phyloP scores from a whole-genome alignment of 768 basidiomycete species.

The Tricholoma matsutake region DNA sequence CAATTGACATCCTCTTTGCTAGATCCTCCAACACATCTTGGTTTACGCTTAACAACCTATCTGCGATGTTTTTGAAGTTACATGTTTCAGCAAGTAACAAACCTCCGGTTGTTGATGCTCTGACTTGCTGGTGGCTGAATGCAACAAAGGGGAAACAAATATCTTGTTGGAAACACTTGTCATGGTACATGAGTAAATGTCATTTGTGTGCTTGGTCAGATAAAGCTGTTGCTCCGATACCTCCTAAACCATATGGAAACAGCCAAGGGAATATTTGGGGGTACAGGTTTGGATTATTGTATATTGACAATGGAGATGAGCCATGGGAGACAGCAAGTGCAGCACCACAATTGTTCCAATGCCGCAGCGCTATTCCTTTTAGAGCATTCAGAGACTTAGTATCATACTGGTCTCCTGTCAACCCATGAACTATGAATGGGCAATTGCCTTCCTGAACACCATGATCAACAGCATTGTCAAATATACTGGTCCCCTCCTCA shows the following conservation, averaged over 20 bases:
- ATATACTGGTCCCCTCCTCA: no score
- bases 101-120: constrained; percentile 20
- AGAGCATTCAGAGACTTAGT: neutral
- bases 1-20: no score
- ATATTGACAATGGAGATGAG: no score
- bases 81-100: constrained; percentile 24
- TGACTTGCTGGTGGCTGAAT: constrained; percentile 40
- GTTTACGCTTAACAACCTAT: constrained; percentile 20
- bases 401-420: neutral
- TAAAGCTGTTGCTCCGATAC: no score
- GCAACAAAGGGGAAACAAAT: constrained; percentile 33
- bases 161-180: constrained; percentile 37
- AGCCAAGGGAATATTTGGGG: no score
- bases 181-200: constrained; percentile 33
- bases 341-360: neutral
- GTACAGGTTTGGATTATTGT: no score
- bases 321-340: no score
- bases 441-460: neutral
- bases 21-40: constrained; percentile 18
- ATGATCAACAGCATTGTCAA: no score
- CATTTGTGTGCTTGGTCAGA: constrained; percentile 19
- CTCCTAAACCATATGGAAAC: no score
- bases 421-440: neutral
- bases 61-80: constrained; percentile 23
- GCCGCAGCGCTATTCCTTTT: neutral